phyloP scores from a whole-genome alignment of 2,329 filamentous ascomycete genomes.

The Trichoderma koningiopsis region DNA sequence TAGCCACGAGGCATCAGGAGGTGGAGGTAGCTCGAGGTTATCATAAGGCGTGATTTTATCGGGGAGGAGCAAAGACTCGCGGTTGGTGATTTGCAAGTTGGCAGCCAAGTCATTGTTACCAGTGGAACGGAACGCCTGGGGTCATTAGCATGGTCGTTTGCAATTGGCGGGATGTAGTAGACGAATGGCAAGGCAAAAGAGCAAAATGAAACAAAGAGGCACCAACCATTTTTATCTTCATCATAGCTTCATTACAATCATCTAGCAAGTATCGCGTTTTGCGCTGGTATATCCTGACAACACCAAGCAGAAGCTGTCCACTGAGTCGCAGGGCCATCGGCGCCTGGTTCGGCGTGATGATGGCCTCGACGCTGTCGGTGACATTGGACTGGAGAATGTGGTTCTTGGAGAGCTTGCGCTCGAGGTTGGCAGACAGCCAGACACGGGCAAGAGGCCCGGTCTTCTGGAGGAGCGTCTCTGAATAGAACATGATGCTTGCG shows the following conservation, averaged over 20 bases:
- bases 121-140: constrained; percentile 85
- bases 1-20: constrained; percentile 84
- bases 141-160: constrained; percentile 36
- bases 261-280: constrained; percentile 96
- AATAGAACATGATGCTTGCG: constrained; percentile 83
- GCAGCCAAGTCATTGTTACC: constrained; percentile 95
- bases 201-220: background rate
- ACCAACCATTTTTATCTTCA: constrained; percentile 97
- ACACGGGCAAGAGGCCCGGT: constrained; percentile 95
- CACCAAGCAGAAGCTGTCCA: constrained; percentile 89
- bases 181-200: background rate
- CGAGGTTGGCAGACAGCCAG: constrained; percentile 96
- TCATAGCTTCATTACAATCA: constrained; percentile 94
- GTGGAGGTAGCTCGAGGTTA: constrained; percentile 72
- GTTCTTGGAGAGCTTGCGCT: constrained; percentile 97
- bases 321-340: constrained; percentile 93
- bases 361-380: constrained; percentile 90
- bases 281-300: constrained; percentile 95
- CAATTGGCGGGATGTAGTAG: background rate
- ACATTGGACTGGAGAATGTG: constrained; percentile 95
- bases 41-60: constrained; percentile 94
- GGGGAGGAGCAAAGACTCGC: constrained; percentile 83
- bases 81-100: constrained; percentile 76
- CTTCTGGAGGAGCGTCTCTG: constrained; percentile 92
- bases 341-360: constrained; percentile 89